Percentiles rank a stretch among this genome's conserved stretches.
Evolutionary conservation across 306 rosid genomes (phyloP).

Genomic region (Pachyrhizus erosus): DNA sequence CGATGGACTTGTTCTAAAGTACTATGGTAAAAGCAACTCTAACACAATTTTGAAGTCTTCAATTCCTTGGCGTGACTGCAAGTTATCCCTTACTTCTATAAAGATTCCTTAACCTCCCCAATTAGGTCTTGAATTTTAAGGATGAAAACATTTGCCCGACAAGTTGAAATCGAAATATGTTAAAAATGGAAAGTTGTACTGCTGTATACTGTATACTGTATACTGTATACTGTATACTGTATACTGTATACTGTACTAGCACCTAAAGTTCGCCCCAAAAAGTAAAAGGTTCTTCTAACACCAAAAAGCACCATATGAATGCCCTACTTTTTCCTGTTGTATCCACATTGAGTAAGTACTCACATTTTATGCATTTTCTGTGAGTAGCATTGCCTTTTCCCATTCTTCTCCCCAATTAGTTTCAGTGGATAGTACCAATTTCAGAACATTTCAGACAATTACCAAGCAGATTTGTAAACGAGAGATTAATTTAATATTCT

Average conservation of each 20-base stretch:
- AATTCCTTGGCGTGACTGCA: neutral
- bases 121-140: neutral
- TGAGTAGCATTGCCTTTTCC: neutral
- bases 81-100: neutral
- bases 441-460: too few species aligned
- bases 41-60: neutral
- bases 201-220: neutral
- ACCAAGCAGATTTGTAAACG: too few species aligned
- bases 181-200: neutral
- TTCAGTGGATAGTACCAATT: too few species aligned
- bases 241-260: neutral
- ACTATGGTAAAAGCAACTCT: too few species aligned
- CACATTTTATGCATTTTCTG: neutral
- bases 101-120: conserved; percentile 13
- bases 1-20: too few species aligned
- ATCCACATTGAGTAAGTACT: neutral
- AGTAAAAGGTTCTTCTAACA: neutral
- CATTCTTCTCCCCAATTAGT: too few species aligned
- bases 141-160: neutral
- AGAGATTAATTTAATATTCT: too few species aligned
- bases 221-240: neutral
- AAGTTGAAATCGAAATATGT: neutral
- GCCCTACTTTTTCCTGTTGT: neutral
- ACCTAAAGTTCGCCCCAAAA: neutral
- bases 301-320: neutral